Evolutionary conservation across 2,329 filamentous ascomycete genomes (phyloP).

Genomic region (Colletotrichum sublineola): DNA sequence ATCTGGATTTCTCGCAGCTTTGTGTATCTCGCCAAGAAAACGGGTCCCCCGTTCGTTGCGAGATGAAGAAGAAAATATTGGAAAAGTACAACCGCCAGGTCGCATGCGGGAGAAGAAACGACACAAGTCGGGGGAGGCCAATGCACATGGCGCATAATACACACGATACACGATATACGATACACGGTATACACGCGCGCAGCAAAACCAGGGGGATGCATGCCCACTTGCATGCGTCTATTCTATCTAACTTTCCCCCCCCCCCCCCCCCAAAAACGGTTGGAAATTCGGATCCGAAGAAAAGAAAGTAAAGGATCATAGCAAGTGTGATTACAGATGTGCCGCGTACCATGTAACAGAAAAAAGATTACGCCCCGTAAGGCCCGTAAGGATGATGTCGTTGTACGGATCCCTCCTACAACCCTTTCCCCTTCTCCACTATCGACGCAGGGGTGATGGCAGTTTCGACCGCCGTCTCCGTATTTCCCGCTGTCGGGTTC

Average conservation of each 20-base stretch:
- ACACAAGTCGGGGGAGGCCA: neutral
- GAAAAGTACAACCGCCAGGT: neutral
- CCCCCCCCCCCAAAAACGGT: too few relatives aligned
- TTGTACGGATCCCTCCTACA: conserved; percentile 2
- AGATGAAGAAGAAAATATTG: conserved; percentile 3
- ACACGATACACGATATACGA: neutral
- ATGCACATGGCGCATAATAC: neutral
- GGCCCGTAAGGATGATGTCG: conserved; percentile 41
- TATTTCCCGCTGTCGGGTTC: neutral
- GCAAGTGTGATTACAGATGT: neutral
- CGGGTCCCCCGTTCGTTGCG: too few relatives aligned
- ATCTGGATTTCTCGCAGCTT: neutral
- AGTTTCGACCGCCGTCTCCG: neutral
- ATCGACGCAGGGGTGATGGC: conserved; percentile 16
- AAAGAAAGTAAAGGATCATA: too few relatives aligned
- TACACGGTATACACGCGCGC: neutral
- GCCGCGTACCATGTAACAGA: neutral
- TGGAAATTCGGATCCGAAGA: neutral
- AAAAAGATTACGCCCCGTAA: conserved; percentile 8
- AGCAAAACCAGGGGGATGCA: neutral
- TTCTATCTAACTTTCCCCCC: too few relatives aligned
- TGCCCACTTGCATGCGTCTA: too few relatives aligned
- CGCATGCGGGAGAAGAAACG: neutral
- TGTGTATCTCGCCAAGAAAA: neutral
- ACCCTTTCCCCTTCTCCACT: neutral